Evolutionary conservation across 1,139 yeast genomes (phyloP).

Genomic region (Geotrichum reessii): DNA sequence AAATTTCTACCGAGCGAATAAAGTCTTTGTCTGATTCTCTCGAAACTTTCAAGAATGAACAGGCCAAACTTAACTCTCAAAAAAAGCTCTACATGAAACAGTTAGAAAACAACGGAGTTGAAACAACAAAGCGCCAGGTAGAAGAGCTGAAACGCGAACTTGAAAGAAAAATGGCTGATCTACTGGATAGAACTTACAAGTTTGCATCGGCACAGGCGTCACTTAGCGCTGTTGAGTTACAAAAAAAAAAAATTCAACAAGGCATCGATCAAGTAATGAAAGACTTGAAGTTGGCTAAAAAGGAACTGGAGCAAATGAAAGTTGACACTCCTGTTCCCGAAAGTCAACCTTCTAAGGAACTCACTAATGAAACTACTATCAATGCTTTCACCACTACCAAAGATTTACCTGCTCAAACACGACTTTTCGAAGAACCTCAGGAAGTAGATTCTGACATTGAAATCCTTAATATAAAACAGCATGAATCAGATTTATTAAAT

Average conservation of each 20-base stretch:
- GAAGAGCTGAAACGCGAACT: slow-evolving; percentile 15
- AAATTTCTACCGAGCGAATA: slow-evolving; percentile 12
- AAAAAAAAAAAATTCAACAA: neutral
- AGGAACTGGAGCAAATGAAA: neutral
- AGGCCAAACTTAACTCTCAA: slow-evolving; percentile 8
- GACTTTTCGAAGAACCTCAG: neutral
- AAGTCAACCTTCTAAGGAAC: neutral
- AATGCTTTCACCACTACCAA: neutral
- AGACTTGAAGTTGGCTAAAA: neutral
- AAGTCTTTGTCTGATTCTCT: neutral
- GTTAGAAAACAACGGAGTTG: slow-evolving; percentile 11
- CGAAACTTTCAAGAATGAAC: neutral
- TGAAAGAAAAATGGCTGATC: slow-evolving; percentile 20
- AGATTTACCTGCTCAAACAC: neutral
- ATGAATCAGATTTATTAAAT: neutral
- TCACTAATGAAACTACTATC: neutral
- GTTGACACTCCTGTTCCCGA: neutral
- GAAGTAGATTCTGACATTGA: slow-evolving; percentile 14
- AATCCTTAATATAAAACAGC: slow-evolving; percentile 6
- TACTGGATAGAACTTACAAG: slow-evolving; percentile 12
- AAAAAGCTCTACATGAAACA: neutral
- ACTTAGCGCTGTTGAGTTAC: neutral
- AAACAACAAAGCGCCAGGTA: slow-evolving; percentile 11
- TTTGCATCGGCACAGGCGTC: slow-evolving; percentile 9
- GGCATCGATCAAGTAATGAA: neutral